These are phyloP conservation scores for Malus sieversii DNA, from an alignment of 306 rosid genomes.

Conservation along the genomic window DNA sequence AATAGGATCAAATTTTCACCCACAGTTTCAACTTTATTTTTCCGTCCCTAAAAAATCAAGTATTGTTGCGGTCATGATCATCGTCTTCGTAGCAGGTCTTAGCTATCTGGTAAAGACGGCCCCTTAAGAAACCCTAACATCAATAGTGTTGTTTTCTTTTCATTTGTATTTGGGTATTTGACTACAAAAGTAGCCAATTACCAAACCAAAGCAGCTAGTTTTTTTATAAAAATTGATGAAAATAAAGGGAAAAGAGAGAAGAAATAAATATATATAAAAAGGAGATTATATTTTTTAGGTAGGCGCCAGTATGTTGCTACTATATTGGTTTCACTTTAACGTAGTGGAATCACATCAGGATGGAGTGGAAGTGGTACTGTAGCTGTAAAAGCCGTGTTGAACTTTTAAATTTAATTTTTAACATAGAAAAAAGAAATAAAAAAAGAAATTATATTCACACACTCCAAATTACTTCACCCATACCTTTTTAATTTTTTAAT, in stretches of 20 bases:
- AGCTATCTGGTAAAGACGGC: not conserved
- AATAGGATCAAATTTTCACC: not conserved
- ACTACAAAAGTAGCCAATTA: slow-evolving; percentile 21
- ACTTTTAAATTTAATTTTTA: not conserved
- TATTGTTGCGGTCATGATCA: not conserved
- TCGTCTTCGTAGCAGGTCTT: not conserved
- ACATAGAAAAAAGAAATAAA: not conserved
- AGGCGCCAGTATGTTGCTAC: slow-evolving; percentile 27
- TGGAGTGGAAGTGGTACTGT: slow-evolving; percentile 9
- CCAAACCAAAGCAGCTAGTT: slow-evolving; percentile 20
- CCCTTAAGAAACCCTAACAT: not conserved
- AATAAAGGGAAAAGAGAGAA: slow-evolving; percentile 17
- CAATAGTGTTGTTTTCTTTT: not conserved
- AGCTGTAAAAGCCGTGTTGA: slow-evolving; percentile 16
- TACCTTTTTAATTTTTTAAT: too few relatives aligned
- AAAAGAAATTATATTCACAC: not conserved
- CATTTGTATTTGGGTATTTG: not conserved
- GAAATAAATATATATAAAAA: slow-evolving; percentile 22
- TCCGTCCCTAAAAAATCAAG: too few relatives aligned
- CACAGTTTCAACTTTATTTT: not conserved
- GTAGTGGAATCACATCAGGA: slow-evolving; percentile 51
- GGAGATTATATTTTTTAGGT: slow-evolving; percentile 29
- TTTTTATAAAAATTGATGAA: slow-evolving; percentile 18
- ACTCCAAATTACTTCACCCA: too few relatives aligned
- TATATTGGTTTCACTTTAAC: slow-evolving; percentile 37